Conservation (phyloP, 345 rosid genomes). For the Citrus sp. region DNA sequence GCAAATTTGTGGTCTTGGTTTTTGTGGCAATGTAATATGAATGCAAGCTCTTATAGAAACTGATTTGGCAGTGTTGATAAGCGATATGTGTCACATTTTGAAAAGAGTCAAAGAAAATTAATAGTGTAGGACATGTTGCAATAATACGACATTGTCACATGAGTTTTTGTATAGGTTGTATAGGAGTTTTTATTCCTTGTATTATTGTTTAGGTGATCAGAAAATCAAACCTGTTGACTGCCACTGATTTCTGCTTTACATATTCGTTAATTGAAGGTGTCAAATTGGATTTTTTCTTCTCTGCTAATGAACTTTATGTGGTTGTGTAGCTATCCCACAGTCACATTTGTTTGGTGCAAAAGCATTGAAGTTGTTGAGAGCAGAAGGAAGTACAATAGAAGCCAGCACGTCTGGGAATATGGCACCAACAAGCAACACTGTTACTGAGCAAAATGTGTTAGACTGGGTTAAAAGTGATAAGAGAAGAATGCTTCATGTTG, state of each 20-base stretch:
- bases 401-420: constrained; percentile 13
- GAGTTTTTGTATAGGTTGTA: not conserved
- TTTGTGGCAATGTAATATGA: not conserved
- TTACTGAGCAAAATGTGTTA: constrained; percentile 19
- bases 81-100: not conserved
- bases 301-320: constrained; percentile 8
- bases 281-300: not conserved
- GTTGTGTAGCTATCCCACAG: constrained; percentile 30
- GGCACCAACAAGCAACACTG: constrained; percentile 8
- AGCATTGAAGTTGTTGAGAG: constrained; percentile 15
- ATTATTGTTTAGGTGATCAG: not conserved
- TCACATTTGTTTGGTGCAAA: constrained; percentile 30
- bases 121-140: not conserved
- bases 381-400: constrained; percentile 11
- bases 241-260: not conserved
- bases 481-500: constrained; percentile 91
- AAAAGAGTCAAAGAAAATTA: not conserved
- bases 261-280: not conserved
- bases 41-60: too few species aligned
- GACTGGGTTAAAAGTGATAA: constrained; percentile 75
- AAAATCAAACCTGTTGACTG: not conserved
- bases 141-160: not conserved
- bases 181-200: too few species aligned
- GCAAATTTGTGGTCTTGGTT: not conserved
- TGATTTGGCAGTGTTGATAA: too few species aligned